Conservation (phyloP, 768 basidiomycete genomes). For the Lepiota subincarnata region DNA sequence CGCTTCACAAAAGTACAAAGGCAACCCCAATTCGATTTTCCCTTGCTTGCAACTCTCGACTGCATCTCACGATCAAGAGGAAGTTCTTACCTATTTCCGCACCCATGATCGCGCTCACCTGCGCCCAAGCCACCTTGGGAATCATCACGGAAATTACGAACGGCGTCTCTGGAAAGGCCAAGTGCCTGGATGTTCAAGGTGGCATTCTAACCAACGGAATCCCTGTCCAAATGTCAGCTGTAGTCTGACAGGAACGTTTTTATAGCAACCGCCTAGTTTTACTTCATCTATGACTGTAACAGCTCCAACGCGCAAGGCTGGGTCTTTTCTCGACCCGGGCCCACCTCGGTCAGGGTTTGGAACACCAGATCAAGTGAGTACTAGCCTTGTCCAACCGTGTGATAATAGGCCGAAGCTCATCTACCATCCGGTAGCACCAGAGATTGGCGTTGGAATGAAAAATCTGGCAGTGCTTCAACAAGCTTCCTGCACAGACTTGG, state of each 20-base stretch:
- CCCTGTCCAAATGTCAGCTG: slow-evolving; percentile 24
- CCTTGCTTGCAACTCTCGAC: no score
- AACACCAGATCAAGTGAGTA: no score
- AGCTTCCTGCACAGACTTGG: slow-evolving; percentile 23
- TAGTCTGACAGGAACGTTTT: not conserved
- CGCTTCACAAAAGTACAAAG: no score
- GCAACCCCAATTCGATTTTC: no score
- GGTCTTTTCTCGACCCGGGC: slow-evolving; percentile 17
- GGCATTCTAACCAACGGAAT: slow-evolving; percentile 22
- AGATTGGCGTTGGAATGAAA: slow-evolving; percentile 17
- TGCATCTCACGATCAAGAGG: no score
- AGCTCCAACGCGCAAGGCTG: slow-evolving; percentile 22
- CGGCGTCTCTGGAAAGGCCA: slow-evolving; percentile 5
- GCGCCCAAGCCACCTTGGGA: not conserved
- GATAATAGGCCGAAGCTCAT: no score
- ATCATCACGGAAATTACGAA: slow-evolving; percentile 1
- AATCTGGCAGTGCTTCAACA: slow-evolving; percentile 22
- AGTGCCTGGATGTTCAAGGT: slow-evolving; percentile 27
- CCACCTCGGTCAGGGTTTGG: slow-evolving; percentile 3
- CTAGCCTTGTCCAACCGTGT: no score
- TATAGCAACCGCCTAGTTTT: not conserved
- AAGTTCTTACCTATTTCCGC: no score
- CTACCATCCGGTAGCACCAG: no score
- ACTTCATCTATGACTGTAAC: slow-evolving; percentile 31
- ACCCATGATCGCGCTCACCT: no score